Evolutionary conservation across 805 yeast genomes (phyloP), one percentile per base, ranked within the genome.

Genomic region (Starmerella kuoi): DNA sequence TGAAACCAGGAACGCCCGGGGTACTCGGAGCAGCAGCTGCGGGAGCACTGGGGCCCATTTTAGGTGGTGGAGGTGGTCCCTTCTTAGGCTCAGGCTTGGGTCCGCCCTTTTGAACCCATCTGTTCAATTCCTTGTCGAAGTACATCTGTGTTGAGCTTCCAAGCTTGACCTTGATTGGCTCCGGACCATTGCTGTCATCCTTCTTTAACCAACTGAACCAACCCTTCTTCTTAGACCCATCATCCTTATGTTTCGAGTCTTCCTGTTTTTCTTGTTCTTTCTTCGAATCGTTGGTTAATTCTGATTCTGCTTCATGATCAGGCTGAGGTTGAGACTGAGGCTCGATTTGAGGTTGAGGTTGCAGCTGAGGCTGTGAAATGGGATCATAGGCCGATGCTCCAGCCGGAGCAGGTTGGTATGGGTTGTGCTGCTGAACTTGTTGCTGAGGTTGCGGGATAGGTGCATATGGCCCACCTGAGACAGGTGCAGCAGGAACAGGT

Each of bases 101-200:
- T 74, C 91, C 38, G 72, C 67, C 21, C 77, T 72, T 3, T 73
- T 84, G 78, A 40, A 91, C 74, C 95, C 96, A 91, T 55, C 95
- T 72, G 58, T 79, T 77, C 56, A 80, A 70, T 45, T 80, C 75
- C 53, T 83, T 88, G 62, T 87, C 95, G 59, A 76, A 91, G 55
- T 74, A 72, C 57, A 91, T 79, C 15, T 73, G 66, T 56, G 69
- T 79, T 45, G 76, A 71, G 44, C 80, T 83, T 1, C 46, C 47
- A 40, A 91, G 63, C 51, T 91, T 85, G 28, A 95, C 97, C 49
- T 75, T 73, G 47, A 77, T 70, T 0, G 86, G 81, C 55, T 82
- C 83, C 31, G 83, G 84, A 40, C 74, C 71, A 35, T 69, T 69
- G 37, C 62, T 61, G 48, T 65, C 67, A 35, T 67, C 70, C 54